A percentile compares a stretch with the other conserved stretches of the same genome.
These are phyloP conservation scores for Moesziomyces globuligerus DNA, from an alignment of 1,284 basidiomycete species.

Conservation along the genomic window DNA sequence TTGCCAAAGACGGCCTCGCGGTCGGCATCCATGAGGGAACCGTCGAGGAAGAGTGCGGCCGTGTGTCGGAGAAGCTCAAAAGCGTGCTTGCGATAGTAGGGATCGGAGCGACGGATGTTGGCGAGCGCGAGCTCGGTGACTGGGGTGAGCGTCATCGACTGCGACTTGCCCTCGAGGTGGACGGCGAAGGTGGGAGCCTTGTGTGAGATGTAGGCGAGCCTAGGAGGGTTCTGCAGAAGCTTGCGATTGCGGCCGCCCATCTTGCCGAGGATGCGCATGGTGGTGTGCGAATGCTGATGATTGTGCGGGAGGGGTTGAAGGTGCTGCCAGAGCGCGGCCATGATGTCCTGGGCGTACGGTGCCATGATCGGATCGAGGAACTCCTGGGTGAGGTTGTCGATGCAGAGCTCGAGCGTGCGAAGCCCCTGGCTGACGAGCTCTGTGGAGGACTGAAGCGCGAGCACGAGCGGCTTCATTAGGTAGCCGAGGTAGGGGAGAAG, in stretches of 20 bases:
- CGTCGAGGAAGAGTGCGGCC: conserved; percentile 78
- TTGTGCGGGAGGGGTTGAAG: conserved; percentile 90
- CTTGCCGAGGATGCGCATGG: conserved; percentile 96
- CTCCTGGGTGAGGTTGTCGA: conserved; percentile 98
- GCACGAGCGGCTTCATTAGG: conserved; percentile 94
- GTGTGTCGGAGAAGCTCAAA: conserved; percentile 82
- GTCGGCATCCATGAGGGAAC: conserved; percentile 72
- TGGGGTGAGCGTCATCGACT: conserved; percentile 78
- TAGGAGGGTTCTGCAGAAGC: conserved; percentile 79
- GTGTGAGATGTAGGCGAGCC: conserved; percentile 73
- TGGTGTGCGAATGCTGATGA: conserved; percentile 91
- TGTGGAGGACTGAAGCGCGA: conserved; percentile 81
- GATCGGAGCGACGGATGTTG: conserved; percentile 74
- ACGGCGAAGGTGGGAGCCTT: conserved; percentile 44
- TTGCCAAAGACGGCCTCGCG: conserved; percentile 78
- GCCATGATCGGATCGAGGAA: conserved; percentile 97
- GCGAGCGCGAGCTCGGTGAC: conserved; percentile 78
- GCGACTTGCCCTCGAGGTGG: conserved; percentile 61
- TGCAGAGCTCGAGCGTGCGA: conserved; percentile 96
- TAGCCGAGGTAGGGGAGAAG: conserved; percentile 94
- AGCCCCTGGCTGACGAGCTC: conserved; percentile 96
- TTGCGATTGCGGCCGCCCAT: conserved; percentile 93
- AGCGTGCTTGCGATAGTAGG: conserved; percentile 78
- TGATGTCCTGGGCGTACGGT: conserved; percentile 80
- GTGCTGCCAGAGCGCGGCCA: conserved; percentile 76